Base-by-base conservation (phyloP, 1,139 yeast genomes). In the Petasospora fabianii region DNA sequence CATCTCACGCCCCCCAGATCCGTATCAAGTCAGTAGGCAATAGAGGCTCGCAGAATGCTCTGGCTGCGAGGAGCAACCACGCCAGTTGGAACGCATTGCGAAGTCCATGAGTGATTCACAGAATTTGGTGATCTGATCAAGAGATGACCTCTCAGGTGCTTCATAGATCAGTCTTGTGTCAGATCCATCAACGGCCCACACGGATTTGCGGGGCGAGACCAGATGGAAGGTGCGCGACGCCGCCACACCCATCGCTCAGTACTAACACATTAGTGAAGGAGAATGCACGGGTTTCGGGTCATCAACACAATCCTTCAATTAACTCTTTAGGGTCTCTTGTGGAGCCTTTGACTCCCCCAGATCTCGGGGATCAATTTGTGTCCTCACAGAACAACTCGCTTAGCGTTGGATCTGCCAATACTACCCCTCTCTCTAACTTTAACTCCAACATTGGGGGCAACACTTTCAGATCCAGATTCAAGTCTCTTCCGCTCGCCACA, bases 321-420 rank as follows among this genome's bases (percentile, higher is more conserved):
- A 49, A 54, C 28, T 54, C 58, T 1, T 30, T 54, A 15, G 49
- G 46, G 15, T 54, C 58, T 4, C 24, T 54, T 10, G 50, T 48
- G 9, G 58, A 54, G 24, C 58, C 58, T 7, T 32, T 52, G 21
- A 54, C 58, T 4, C 58, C 58, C 3, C 56, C 58, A 19, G 58
- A 54, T 24, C 32, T 44, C 8, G 32, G 39, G 6, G 42, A 42
- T 11, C 42, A 36, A 5, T 39, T 35, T 30, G 22, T 24, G 5
- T 17, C 19, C 20, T 16, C n/a, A n/a, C n/a, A n/a, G 13, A 24
- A 36, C 29, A 26, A 30, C 8, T 30, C 44, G 5, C n/a, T n/a
- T n/a, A n/a, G n/a, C n/a, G n/a, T n/a, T n/a, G n/a, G n/a, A n/a
- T 42, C 49, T 10, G 44, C 50, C 1, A 45, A 50, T 5, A 26